Conservation (phyloP, 352 stramenopile species). For the Ophiocytium majus region DNA sequence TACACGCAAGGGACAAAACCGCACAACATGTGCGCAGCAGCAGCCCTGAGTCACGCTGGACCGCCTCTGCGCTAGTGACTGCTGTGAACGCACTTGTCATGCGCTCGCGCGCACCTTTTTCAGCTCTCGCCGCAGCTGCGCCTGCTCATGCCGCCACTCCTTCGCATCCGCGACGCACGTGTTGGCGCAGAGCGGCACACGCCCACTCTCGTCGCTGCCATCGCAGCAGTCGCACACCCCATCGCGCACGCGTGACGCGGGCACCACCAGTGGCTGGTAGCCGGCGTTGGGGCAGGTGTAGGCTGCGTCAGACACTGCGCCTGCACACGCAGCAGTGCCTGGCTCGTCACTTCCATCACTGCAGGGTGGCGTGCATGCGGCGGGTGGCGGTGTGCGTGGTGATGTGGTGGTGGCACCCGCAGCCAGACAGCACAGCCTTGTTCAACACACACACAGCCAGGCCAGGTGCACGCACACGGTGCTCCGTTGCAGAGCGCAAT, state of each 20-base stretch:
- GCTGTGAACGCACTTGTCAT: no score
- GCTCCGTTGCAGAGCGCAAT: no score
- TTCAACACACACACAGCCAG: no score
- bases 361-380: not conserved
- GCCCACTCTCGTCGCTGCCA: slow-evolving; percentile 79
- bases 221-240: slow-evolving; percentile 97
- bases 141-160: not conserved
- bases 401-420: not conserved
- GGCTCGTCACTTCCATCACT: slow-evolving; percentile 46
- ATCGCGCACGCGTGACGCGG: slow-evolving; percentile 74
- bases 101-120: not conserved
- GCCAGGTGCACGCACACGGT: no score
- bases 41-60: no score
- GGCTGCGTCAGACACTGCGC: not conserved
- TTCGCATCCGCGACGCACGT: not conserved
- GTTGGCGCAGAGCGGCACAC: not conserved
- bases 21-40: no score
- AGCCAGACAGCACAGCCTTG: no score
- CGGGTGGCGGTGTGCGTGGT: not conserved
- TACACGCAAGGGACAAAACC: no score
- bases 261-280: slow-evolving; percentile 43
- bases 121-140: not conserved
- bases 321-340: slow-evolving; percentile 43
- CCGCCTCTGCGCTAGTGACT: no score
- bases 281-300: slow-evolving; percentile 41